Conservation (phyloP, 371 early-diverging fungal genomes). For the Mortierella polycephala region DNA sequence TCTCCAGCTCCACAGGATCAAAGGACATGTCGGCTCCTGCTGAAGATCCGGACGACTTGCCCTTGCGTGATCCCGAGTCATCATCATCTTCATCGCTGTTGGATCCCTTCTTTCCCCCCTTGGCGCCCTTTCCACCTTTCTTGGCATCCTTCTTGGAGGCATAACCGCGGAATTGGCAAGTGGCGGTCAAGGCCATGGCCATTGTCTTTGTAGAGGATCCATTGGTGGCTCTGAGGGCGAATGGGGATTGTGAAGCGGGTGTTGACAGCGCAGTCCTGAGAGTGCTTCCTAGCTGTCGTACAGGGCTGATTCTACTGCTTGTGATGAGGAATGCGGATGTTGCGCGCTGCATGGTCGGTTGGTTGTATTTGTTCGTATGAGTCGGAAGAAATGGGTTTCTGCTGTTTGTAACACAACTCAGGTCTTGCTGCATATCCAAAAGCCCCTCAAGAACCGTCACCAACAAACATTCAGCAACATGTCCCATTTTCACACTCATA, state of each 20-base stretch:
- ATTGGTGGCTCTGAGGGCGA: constrained; percentile 5
- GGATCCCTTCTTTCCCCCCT: constrained; percentile 54
- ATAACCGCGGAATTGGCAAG: constrained; percentile 32
- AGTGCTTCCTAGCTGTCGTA: not conserved
- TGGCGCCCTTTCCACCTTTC: constrained; percentile 49
- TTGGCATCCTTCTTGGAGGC: constrained; percentile 51
- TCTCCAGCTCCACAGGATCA: constrained; percentile 53
- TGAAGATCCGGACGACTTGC: constrained; percentile 16
- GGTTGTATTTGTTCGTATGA: not conserved
- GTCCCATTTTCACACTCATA: no score
- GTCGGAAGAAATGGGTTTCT: constrained; percentile 1
- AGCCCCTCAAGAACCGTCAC: not conserved
- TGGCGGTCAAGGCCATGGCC: constrained; percentile 17
- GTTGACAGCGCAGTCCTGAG: not conserved
- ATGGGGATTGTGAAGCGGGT: constrained; percentile 7
- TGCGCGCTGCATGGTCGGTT: constrained; percentile 40
- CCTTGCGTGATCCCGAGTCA: constrained; percentile 40
- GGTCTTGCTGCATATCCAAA: no score
- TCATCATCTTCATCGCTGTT: constrained; percentile 43
- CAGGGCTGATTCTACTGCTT: constrained; percentile 12
- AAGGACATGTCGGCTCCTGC: constrained; percentile 40
- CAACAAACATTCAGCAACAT: no score
- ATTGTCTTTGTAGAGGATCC: constrained; percentile 17
- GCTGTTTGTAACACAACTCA: not conserved
- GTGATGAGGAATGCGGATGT: constrained; percentile 14